Percentiles rank a stretch among this genome's conserved stretches.
phyloP scores from a whole-genome alignment of 179 eudicot species.

The Corrigiola litoralis region DNA sequence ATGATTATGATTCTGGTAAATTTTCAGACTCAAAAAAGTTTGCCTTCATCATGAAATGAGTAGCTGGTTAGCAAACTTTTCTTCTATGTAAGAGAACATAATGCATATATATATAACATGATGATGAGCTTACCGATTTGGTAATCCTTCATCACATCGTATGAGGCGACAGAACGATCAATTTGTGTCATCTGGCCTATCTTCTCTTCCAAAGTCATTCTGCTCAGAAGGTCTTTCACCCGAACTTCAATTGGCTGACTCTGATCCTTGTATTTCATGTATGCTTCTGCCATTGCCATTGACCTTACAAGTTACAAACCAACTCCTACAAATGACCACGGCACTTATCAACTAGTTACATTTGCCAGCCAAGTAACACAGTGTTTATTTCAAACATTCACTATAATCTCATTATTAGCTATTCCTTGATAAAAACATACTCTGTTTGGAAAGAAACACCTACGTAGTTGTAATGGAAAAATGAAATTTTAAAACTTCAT shows the following conservation, averaged over 20 bases:
- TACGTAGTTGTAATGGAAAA: too few species aligned
- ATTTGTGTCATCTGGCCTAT: constrained; percentile 84
- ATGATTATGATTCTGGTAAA: neutral
- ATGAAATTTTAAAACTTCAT: too few species aligned
- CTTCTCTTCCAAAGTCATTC: constrained; percentile 72
- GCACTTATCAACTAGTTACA: constrained; percentile 3
- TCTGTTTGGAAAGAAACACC: too few species aligned
- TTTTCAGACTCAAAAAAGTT: neutral
- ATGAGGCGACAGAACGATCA: constrained; percentile 46
- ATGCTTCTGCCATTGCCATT: constrained; percentile 25
- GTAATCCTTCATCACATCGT: constrained; percentile 42
- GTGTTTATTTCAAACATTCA: too few species aligned
- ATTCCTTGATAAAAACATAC: too few species aligned
- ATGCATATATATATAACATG: too few species aligned
- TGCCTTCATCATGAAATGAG: too few species aligned
- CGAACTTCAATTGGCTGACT: constrained; percentile 45
- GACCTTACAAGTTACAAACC: constrained; percentile 8
- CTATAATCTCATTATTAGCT: neutral
- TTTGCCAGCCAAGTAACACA: too few species aligned
- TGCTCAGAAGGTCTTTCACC: constrained; percentile 48
- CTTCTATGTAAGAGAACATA: too few species aligned
- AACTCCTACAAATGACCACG: neutral
- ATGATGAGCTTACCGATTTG: constrained; percentile 38
- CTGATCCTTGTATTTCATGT: constrained; percentile 51
- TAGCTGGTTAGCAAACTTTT: too few species aligned